A percentile compares a stretch with the other conserved stretches of the same genome.
These are phyloP conservation scores for Coemansia sp. DNA, from an alignment of 192 early-diverging fungal genomes.

Conservation along the genomic window DNA sequence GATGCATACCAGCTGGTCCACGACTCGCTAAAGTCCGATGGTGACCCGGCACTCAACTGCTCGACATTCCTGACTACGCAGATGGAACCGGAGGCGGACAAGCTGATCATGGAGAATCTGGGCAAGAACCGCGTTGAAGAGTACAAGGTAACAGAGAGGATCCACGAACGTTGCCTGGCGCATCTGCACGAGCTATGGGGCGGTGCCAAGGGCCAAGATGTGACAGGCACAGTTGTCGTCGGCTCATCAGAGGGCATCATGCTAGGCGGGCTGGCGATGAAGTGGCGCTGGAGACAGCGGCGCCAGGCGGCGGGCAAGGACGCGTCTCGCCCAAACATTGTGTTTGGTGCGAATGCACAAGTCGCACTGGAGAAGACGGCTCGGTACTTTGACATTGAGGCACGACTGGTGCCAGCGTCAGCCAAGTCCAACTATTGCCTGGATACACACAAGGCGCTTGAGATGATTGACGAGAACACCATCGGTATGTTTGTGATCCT, in stretches of 20 bases:
- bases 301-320: slow-evolving; percentile 63
- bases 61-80: slow-evolving; percentile 77
- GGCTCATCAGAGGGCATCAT: slow-evolving; percentile 82
- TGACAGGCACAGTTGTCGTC: slow-evolving; percentile 68
- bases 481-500: slow-evolving; percentile 77
- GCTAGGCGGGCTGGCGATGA: slow-evolving; percentile 74
- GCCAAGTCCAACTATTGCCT: slow-evolving; percentile 56
- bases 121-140: slow-evolving; percentile 78
- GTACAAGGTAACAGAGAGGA: slow-evolving; percentile 63
- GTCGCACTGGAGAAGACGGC: slow-evolving; percentile 70
- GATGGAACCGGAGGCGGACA: slow-evolving; percentile 81
- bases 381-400: slow-evolving; percentile 76
- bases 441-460: slow-evolving; percentile 61
- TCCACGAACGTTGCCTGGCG: slow-evolving; percentile 68
- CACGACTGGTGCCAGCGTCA: slow-evolving; percentile 62
- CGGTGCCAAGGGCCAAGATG: slow-evolving; percentile 40
- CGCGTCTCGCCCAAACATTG: slow-evolving; percentile 69
- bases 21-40: slow-evolving; percentile 74
- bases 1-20: slow-evolving; percentile 72
- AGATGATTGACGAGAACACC: slow-evolving; percentile 80
- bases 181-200: slow-evolving; percentile 73
- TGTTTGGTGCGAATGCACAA: slow-evolving; percentile 78
- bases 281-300: slow-evolving; percentile 68
- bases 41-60: slow-evolving; percentile 73
- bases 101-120: slow-evolving; percentile 72